Evolutionary conservation across 345 rosid species (phyloP), one percentile per base, ranked within the genome.

Genomic region (Erodium maritimum): DNA sequence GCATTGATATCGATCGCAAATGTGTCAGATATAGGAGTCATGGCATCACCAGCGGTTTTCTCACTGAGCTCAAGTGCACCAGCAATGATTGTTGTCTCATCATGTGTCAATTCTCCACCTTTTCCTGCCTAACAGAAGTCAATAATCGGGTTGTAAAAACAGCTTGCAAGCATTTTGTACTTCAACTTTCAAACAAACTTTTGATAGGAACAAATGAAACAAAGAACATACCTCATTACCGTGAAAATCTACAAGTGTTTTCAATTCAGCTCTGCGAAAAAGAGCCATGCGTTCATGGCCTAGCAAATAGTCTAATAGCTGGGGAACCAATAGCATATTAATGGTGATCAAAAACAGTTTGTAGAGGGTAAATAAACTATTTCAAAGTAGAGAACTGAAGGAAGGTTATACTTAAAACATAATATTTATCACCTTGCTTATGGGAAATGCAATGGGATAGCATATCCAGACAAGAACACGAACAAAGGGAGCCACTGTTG

Each of bases 81-180:
- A 2, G 80, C 68, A 53, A 84, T 81, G 21, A 84, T 84, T n/a
- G 85, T 84, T 5, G 91, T 84, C 76, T 84, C 91, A 52, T 84
- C 85, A 21, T 58, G 78, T 1, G 91, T 81, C 62, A 82, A 46
- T 67, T 84, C 87, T 48, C 90, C 87, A 23, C 91, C 91, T 76
- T 84, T 84, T 22, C 87, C 91, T 19, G 87, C 91, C 91, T 84
- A 52, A 56, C 19, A 55, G 53, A 56, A 10, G 22, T 23, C 20
- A 57, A 46, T 37, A 4, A 53, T 22, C 50, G 17, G 24, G 20
- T 9, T 33, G 25, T 21, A 16, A 6, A 29, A 42, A 18, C 22
- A 54, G 19, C 51, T 37, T 19, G 29, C 29, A 22, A 17, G 29
- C 17, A 21, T 14, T 21, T 4, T 19, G 5, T 21, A 21, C 29